Evolutionary conservation across 2,329 filamentous ascomycete genomes (phyloP), one percentile per base, ranked within the genome.

Genomic region (Trichoderma simmonsii): DNA sequence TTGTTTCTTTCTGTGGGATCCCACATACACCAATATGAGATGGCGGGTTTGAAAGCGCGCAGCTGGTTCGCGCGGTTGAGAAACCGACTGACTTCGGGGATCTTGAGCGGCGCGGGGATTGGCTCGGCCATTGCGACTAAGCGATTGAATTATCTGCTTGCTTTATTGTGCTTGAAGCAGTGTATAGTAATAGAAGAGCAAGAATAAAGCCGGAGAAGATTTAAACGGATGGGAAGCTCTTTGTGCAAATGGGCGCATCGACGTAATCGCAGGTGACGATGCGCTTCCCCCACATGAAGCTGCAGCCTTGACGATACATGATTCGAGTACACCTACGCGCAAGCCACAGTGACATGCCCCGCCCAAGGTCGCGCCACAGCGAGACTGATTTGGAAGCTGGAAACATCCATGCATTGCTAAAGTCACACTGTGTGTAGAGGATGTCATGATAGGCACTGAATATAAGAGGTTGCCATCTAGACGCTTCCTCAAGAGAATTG

Each of bases 11-110:
- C n/a, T n/a, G n/a, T n/a, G n/a, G n/a, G n/a, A n/a, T n/a, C n/a
- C n/a, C n/a, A 87, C 92, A 79, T 87, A 97, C 95, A 96, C 94
- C 95, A 98, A 82, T 98, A 99, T 74, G 95, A 88, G 76, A 98
- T 88, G 73, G 96, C 93, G 9, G 96, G 96, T 82, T 95, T 96
- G 78, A 91, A 89, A 72, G 88, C 88, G 80, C 95, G 92, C 63
- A 99, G 88, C 84, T 99, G 95, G 43, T 89, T 88, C 39, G 94
- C 95, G 78, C 95, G 90, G 70, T 91, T 88, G 74, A 95, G 91
- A 81, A 97, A 98, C 73, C 94, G 93, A 75, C 90, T 90, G 78
- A 97, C 90, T 80, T 97, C 94, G 73, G 93, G 91, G 71, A 91
- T 85, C 83, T 92, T 94, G 77, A 99, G 87, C 34, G 81, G 76